Percentiles rank a stretch among this genome's conserved stretches.
Evolutionary conservation across 176 grass and related monocot genomes (phyloP).

Genomic region (Aegilops speltoides): DNA sequence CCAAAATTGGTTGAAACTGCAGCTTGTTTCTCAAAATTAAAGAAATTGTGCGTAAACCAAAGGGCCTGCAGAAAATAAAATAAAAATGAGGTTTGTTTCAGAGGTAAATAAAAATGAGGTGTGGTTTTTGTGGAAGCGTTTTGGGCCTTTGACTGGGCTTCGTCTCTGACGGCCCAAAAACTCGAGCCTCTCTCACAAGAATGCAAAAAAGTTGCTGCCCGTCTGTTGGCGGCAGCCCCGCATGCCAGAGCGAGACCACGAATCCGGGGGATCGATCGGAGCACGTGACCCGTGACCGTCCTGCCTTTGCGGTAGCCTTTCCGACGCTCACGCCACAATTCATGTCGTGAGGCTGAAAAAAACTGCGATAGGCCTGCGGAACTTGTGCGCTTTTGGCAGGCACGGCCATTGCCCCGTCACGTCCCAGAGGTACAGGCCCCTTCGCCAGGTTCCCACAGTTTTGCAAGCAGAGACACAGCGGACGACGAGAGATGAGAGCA

Average conservation of each 20-base stretch:
- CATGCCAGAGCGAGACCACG: background rate
- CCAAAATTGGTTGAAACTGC: too few species aligned
- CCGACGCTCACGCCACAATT: constrained; percentile 16
- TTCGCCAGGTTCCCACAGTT: constrained; percentile 2
- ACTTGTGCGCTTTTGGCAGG: background rate
- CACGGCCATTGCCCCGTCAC: constrained; percentile 2
- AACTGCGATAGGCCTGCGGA: background rate
- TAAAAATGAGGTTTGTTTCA: too few species aligned
- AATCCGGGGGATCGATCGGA: background rate
- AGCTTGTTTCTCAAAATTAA: too few species aligned
- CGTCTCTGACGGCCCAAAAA: too few species aligned
- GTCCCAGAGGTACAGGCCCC: background rate
- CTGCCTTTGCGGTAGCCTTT: background rate
- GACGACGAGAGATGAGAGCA: background rate
- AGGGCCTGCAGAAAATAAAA: too few species aligned
- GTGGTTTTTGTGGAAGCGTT: too few species aligned
- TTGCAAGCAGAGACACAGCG: background rate
- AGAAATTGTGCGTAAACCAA: too few species aligned
- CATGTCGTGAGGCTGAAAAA: background rate
- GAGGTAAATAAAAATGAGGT: too few species aligned
- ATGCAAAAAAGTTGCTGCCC: too few species aligned
- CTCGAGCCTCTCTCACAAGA: too few species aligned
- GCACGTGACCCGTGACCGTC: constrained; percentile 34
- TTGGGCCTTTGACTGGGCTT: too few species aligned
- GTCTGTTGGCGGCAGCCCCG: too few species aligned